Evolutionary conservation across 31 red algal species (phyloP).

Genomic region (Asparagopsis taxiformis): DNA sequence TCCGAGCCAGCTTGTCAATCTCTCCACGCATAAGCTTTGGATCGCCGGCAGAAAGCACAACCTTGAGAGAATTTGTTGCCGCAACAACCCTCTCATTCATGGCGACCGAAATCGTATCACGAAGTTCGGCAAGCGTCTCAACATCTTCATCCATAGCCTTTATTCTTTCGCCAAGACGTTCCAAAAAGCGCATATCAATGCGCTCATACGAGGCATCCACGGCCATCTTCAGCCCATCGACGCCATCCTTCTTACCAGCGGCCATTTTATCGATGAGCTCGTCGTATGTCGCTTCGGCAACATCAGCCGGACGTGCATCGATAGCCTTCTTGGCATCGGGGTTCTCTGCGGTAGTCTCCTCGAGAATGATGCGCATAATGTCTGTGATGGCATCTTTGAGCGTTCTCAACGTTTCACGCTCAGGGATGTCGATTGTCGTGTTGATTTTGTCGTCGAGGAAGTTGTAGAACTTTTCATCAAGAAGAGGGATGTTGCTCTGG

Average conservation of each 20-base stretch:
- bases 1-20: conserved; percentile 44
- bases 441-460: conserved; percentile 82
- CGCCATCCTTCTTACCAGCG: conserved; percentile 6
- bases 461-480: conserved; percentile 86
- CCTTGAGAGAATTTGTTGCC: conserved; percentile 40
- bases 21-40: conserved; percentile 45
- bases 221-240: conserved; percentile 25
- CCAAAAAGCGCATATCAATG: conserved; percentile 73
- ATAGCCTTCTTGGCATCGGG: conserved; percentile 11
- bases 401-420: conserved; percentile 74
- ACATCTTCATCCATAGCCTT: conserved; percentile 3
- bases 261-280: conserved; percentile 19
- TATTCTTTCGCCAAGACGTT: conserved; percentile 68
- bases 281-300: conserved; percentile 20
- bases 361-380: conserved; percentile 62
- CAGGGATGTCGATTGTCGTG: conserved; percentile 60
- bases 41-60: conserved; percentile 49
- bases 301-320: conserved; percentile 4
- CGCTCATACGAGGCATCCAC: conserved; percentile 69
- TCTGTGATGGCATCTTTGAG: conserved; percentile 83
- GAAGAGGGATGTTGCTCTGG: conserved; percentile 38
- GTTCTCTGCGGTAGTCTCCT: conserved; percentile 17
- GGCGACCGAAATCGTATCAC: conserved; percentile 51
- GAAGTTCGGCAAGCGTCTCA: conserved; percentile 12
- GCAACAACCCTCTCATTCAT: conserved; percentile 80